Base-by-base conservation (phyloP, 179 eudicot species). In the Sideroxylon spinosum region DNA sequence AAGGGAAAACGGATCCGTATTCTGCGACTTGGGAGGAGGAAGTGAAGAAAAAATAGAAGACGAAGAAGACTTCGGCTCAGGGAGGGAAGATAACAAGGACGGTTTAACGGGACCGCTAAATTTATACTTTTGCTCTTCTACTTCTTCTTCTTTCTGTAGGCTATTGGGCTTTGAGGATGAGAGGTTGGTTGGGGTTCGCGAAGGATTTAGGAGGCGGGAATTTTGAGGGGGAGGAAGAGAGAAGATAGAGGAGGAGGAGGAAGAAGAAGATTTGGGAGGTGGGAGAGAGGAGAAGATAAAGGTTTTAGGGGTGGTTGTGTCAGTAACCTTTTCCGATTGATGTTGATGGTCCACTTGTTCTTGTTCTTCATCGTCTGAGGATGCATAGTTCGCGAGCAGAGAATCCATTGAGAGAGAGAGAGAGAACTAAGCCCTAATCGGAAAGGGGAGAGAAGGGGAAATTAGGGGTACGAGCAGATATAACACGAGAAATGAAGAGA, bases 301-400 rank as follows among this genome's bases (percentile, higher is more conserved):
- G 8, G 8, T 65, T 66, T 37, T 68, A 68, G 32, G 55, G 62
- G 78, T 20, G 75, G 55, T n/a, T n/a, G n/a, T 13, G 2, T 55
- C 1, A 20, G 71, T 26, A 37, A 73, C 71, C 32, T 10, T 6
- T 60, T 16, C 19, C 26, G 19, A 17, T 6, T 46, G 12, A 37
- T 67, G 48, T 17, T 16, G 73, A 19, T 77, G 44, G 63, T 6
- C 28, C 3, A 28, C 57, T 67, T 61, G 81, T 73, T 75, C 76
- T 20, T 84, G 84, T 17, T 86, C 87, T 76, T 89, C 93, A 16
- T 90, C 97, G 61, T 85, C 89, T 26, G 97, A 90, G 8, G 97
- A 91, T 28, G 91, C 91, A 75, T 92, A 92, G 81, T 75, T 87
- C 13, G 91, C 88, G 23, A 93, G 78, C 77, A 93, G 71, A 9